Evolutionary conservation across 768 basidiomycete species (phyloP), one percentile per base, ranked within the genome.

Genomic region (Trametes cinnabarina): DNA sequence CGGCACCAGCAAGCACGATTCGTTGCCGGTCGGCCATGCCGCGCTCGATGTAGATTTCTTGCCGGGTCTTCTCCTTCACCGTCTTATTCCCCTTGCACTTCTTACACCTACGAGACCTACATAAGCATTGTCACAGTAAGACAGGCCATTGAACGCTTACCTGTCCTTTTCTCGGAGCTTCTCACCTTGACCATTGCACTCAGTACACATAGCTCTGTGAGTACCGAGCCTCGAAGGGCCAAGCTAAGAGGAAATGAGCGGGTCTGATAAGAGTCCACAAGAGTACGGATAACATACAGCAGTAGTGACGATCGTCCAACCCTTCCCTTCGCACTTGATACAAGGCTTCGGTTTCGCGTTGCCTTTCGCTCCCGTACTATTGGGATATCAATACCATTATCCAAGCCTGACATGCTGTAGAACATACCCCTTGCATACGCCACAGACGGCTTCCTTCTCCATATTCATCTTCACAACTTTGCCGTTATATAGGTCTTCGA

Each of bases 91-190:
- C 96, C 66, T 94, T 94, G 74, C 96, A 98, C 69, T 92, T 96
- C 74, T 95, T 98, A 74, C 95, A 98, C 63, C 94, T 96, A 66
- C n/a, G n/a, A n/a, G n/a, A n/a, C n/a, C n/a, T n/a, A n/a, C n/a
- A n/a, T n/a, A n/a, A n/a, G n/a, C n/a, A n/a, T n/a, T n/a, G n/a
- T n/a, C n/a, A n/a, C n/a, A n/a, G n/a, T n/a, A n/a, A n/a, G n/a
- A n/a, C n/a, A n/a, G n/a, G n/a, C 30, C 30, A 32, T 49, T 34
- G 25, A 28, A 35, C 11, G 42, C 80, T 19, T 62, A 92, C 92
- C 86, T 77, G 65, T 95, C 93, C 66, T 94, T 94, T 65, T 93
- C 92, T 58, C 85, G 84, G 40, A 94, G 70, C 65, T 83, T 88
- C 67, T 82, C 81, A 5, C 90, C 89, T 55, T 71, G 72, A 1